Evolutionary conservation across 768 basidiomycete genomes (phyloP), one percentile per base, ranked within the genome.

Genomic region (Lentinula sp.): DNA sequence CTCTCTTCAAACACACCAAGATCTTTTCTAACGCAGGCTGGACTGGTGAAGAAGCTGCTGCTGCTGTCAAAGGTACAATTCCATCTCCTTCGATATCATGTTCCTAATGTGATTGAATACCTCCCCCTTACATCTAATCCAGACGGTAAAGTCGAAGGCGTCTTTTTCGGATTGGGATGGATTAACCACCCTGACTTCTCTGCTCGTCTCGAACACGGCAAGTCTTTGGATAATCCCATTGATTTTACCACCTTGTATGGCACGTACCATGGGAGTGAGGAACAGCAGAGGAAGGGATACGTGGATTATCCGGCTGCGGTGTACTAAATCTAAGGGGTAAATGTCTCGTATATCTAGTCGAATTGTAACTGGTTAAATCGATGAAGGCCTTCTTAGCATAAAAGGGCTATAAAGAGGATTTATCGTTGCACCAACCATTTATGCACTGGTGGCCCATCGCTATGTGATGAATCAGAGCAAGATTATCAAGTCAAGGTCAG

Each of bases 171-270:
- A 16, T 61, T 60, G 32, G 37, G 60, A 6, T 73, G 67, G 69
- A 66, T 73, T 16, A 57, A 64, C 7, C 71, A 73, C 62, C 72
- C 73, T 13, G 72, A 73, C 59, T 48, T 74, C 20, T 67, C 68
- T n/a, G 65, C 67, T 48, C 66, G 70, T n/a, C 63, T 72, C 28
- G 59, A 67, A 50, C 63, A 69, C 48, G 66, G 66, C 0, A 66
- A 68, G 55, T 62, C 70, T 9, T 28, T 72, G 32, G 67, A 71
- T 50, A 66, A 65, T 18, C 39, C 62, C 28, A 20, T 67, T 9
- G 68, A 67, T 36, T 60, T 55, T 4, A 59, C 63, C 20, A 66
- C 66, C 12, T 45, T 72, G n/a, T 67, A 70, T 33, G 68, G 65
- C 10, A 51, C 57, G 15, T 62, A 57, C 32, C 35, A 36, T 16